Base-by-base conservation (phyloP, 2,329 filamentous ascomycete genomes). In the Rhinocladiella mackenziei region DNA sequence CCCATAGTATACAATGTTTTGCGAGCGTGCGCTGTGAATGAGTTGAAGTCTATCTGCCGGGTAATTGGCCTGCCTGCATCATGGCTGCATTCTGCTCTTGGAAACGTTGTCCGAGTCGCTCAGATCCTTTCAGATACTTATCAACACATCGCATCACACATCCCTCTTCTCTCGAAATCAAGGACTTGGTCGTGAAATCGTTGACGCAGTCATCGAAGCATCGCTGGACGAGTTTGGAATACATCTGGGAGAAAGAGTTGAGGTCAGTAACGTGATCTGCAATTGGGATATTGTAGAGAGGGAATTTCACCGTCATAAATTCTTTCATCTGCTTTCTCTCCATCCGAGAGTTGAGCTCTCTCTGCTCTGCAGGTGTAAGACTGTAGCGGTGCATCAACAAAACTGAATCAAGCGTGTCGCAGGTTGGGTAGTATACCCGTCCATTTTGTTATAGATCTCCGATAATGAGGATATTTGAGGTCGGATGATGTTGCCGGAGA, bases 301-400 rank as follows among this genome's bases (percentile, higher is more conserved):
- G 18, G 5, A 19, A 19, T 20, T 14, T 59, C 77, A 97, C 92
- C 61, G 81, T 86, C 84, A 97, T 95, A 66, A 98, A 97, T 66
- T 97, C 91, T 74, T 95, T 95, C 77, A 98, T 87, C 73, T 98
- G 92, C 72, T 92, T 94, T 73, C 86, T 86, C 75, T 97, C 89
- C 80, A 98, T 89, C 70, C 92, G 88, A 72, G 80, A 73, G 71
- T 94, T 84, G 65, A 98, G 85, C 77, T 92, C 87, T 72, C 87
- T 86, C 75, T 94, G 86, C 76, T 97, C 91, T 60, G 80, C 68
- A 60, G 76, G 65, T 58, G 79, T 86, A 65, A 94, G 84, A 59
- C 81, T 84, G 60, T 10, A 10, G 11, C n/a, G 9, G 15, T 14
- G 23, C 40, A 15, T 49, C 29, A 43, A 31, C 31, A 18, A 11